Base-by-base conservation (phyloP, 306 rosid genomes). In the Vigna hirtella region DNA sequence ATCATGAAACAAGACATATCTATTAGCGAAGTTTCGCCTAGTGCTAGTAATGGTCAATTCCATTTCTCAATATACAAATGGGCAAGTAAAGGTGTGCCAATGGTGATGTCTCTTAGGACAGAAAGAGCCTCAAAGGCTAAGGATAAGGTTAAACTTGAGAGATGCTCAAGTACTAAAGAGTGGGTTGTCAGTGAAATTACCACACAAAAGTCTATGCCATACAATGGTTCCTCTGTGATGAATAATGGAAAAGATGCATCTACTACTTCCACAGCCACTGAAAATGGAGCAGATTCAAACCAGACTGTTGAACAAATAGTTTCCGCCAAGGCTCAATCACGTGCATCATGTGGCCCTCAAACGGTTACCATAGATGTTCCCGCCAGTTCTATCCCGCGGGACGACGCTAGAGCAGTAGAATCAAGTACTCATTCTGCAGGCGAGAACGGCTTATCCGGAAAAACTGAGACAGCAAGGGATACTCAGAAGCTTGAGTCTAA, bases 31-130 rank as follows among this genome's bases (percentile, higher is more conserved):
- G 87, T 78, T 78, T 77, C 85, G 4, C 76, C 82, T 7, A 49
- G 56, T 77, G 43, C 58, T 55, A 53, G 28, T 36, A 74, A 81
- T 57, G 80, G 86, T 38, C 86, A 79, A 14, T 96, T 96, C 75
- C 99, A 96, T 88, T 96, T 96, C 77, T 96, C 99, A 15, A 96
- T 96, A 74, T 93, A 96, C 77, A 96, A 85, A 84, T 96, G 99
- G 99, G 98, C 93, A 56, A 84, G 93, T 88, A 91, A 93, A 86
- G 97, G 91, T 71, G 86, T 88, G 66, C 93, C 96, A 52, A 72
- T 89, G 73, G 78, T 49, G 51, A 84, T 84, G 89, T 94, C 96
- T 73, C 77, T 83, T 43, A 86, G 90, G 81, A 76, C 92, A 56
- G 89, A 83, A 34, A 89, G 83, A 76, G 72, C 61, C 53, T 84